Percentiles rank a stretch among this genome's conserved stretches.
These are phyloP conservation scores for Stachybotrys chlorohalonatus DNA, from an alignment of 2,329 filamentous ascomycete genomes.

Conservation along the genomic window DNA sequence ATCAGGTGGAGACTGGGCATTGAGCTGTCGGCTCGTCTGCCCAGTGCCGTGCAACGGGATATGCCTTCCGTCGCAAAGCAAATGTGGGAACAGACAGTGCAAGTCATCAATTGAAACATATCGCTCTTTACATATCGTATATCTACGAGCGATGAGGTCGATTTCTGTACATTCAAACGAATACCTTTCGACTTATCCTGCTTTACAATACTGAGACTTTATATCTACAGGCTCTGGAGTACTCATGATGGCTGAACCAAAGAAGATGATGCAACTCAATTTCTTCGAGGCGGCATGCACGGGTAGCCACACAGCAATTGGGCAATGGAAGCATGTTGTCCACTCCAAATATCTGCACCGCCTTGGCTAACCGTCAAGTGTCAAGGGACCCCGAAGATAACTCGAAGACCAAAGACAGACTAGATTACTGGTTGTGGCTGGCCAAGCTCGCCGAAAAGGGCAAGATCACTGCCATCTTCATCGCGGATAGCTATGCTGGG, in stretches of 20 bases:
- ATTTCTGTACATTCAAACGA: too few species aligned
- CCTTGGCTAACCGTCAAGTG: neutral
- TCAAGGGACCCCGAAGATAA: conserved; percentile 1
- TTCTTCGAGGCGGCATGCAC: neutral
- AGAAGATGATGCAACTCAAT: neutral
- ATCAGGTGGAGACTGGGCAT: too few species aligned
- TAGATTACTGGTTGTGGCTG: conserved; percentile 7
- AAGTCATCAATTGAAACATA: too few species aligned
- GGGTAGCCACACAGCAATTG: neutral
- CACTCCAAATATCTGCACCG: neutral
- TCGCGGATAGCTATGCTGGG: conserved; percentile 24
- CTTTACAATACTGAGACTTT: too few species aligned
- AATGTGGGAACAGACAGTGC: too few species aligned
- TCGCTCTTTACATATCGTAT: too few species aligned
- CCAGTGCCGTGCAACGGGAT: too few species aligned
- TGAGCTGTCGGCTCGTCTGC: too few species aligned
- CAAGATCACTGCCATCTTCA: conserved; percentile 5
- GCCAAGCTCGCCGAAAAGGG: conserved; percentile 7
- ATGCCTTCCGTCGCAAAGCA: too few species aligned
- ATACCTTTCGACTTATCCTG: too few species aligned
- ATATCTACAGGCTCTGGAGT: too few species aligned
- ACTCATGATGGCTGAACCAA: neutral
- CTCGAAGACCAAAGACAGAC: conserved; percentile 1
- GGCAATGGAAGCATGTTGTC: neutral
- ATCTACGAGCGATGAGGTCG: too few species aligned